phyloP scores from a whole-genome alignment of 2,329 filamentous ascomycete species.

The Ophiostoma fasciatum region DNA sequence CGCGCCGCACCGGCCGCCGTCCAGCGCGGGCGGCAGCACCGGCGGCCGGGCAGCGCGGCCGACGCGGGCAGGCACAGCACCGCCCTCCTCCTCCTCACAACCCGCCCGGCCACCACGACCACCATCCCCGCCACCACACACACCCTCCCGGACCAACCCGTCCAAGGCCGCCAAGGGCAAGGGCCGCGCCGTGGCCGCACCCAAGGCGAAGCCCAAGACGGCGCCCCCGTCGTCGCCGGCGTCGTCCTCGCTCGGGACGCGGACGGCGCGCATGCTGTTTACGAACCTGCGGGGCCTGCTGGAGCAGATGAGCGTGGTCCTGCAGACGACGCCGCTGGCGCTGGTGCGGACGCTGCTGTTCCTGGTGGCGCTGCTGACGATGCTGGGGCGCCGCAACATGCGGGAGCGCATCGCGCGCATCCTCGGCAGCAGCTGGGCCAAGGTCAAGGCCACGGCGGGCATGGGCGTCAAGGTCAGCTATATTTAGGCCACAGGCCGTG shows the following conservation, averaged over 20 bases:
- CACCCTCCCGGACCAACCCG: not conserved
- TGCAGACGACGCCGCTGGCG: slow-evolving; percentile 41
- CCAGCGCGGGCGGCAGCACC: slow-evolving; percentile 18
- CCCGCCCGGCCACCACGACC: not conserved
- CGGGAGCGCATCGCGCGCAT: slow-evolving; percentile 59
- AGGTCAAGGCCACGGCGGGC: slow-evolving; percentile 69
- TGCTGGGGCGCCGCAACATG: slow-evolving; percentile 60
- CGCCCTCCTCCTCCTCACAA: not conserved
- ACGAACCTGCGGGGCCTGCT: slow-evolving; percentile 36
- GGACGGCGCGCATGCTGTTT: slow-evolving; percentile 38
- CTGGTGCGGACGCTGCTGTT: slow-evolving; percentile 58
- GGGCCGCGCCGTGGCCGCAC: slow-evolving; percentile 1
- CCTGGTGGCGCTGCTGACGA: slow-evolving; percentile 59
- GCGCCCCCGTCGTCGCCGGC: not conserved
- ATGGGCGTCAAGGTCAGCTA: slow-evolving; percentile 98
- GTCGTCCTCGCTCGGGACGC: slow-evolving; percentile 24
- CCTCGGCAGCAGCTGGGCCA: slow-evolving; percentile 59
- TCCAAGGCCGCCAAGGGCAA: slow-evolving; percentile 3
- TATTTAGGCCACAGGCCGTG: slow-evolving; percentile 41
- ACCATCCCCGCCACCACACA: not conserved
- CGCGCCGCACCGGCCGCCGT: slow-evolving; percentile 30
- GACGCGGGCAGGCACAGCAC: slow-evolving; percentile 18
- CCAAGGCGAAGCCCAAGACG: not conserved
- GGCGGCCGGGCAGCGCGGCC: slow-evolving; percentile 19
- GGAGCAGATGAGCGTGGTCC: slow-evolving; percentile 31